Evolutionary conservation across 2,329 filamentous ascomycete species (phyloP).

Genomic region (Pseudopithomyces maydicus): DNA sequence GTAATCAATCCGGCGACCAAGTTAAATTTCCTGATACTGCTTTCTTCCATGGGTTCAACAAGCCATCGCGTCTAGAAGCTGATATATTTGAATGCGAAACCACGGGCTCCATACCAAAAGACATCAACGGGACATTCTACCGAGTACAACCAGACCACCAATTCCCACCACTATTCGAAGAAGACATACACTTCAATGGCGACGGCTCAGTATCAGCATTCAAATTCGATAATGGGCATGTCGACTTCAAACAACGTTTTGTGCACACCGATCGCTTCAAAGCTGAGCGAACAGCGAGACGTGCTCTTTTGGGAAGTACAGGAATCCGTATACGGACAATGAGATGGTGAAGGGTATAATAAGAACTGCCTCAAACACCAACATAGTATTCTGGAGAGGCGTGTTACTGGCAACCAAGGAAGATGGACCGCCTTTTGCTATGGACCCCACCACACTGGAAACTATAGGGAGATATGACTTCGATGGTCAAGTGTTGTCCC

Average conservation of each 20-base stretch:
- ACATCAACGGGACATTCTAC: constrained; percentile 53
- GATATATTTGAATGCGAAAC: constrained; percentile 48
- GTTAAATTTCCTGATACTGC: constrained; percentile 39
- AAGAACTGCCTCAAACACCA: constrained; percentile 63
- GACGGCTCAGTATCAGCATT: constrained; percentile 52
- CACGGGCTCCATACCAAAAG: constrained; percentile 46
- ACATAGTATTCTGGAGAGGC: constrained; percentile 63
- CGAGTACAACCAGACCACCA: constrained; percentile 53
- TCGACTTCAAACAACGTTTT: constrained; percentile 50
- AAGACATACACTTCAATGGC: constrained; percentile 58
- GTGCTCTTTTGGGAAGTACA: constrained; percentile 60
- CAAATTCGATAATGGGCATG: constrained; percentile 48
- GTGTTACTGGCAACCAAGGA: constrained; percentile 61
- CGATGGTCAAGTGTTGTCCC: constrained; percentile 44
- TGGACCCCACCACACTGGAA: constrained; percentile 48
- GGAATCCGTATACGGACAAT: constrained; percentile 63
- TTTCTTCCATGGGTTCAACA: constrained; percentile 49
- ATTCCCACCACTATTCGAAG: constrained; percentile 61
- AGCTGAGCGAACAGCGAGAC: constrained; percentile 45
- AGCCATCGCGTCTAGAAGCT: constrained; percentile 47
- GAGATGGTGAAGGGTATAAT: constrained; percentile 61
- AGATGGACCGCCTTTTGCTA: constrained; percentile 45
- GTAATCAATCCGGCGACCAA: constrained; percentile 28
- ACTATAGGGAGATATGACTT: constrained; percentile 48
- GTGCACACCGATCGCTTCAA: constrained; percentile 51